A percentile compares a stretch with the other conserved stretches of the same genome.
phyloP scores from a whole-genome alignment of 805 yeast species.

The Helenozyma baotianmanensis region DNA sequence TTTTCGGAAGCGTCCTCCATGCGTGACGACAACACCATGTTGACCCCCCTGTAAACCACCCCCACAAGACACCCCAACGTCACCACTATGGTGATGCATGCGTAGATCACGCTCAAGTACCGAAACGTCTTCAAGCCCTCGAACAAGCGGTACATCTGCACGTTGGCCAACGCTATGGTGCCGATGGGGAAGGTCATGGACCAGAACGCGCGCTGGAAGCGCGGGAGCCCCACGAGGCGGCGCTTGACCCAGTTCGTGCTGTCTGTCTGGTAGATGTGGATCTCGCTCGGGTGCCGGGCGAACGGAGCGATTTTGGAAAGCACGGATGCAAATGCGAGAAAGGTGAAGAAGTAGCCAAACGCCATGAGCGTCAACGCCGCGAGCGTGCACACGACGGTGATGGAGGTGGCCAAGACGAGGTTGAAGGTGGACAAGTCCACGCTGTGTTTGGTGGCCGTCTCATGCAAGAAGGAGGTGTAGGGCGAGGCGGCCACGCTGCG shows the following conservation, averaged over 20 bases:
- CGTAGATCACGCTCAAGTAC: conserved; percentile 60
- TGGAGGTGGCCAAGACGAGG: conserved; percentile 8
- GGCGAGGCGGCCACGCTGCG: conserved; percentile 3
- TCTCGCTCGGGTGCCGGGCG: conserved; percentile 23
- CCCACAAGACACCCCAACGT: conserved; percentile 33
- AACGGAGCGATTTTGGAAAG: conserved; percentile 42
- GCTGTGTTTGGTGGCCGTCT: conserved; percentile 2
- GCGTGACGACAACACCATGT: conserved; percentile 4
- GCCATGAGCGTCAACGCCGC: conserved; percentile 42
- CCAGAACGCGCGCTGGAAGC: conserved; percentile 47
- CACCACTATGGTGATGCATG: conserved; percentile 45
- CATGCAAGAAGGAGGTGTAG: conserved; percentile 9
- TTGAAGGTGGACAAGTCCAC: conserved; percentile 4
- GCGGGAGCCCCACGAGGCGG: conserved; percentile 16
- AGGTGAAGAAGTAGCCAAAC: conserved; percentile 52
- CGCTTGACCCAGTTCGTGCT: conserved; percentile 7
- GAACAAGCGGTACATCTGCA: conserved; percentile 36
- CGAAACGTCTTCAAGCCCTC: conserved; percentile 51
- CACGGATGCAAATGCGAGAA: conserved; percentile 30
- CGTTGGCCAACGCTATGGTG: conserved; percentile 56
- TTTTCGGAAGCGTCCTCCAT: too few relatives aligned
- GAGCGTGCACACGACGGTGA: conserved; percentile 21
- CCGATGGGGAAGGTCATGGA: conserved; percentile 89
- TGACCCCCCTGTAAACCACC: conserved; percentile 17
- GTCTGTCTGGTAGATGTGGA: conserved; percentile 15